Conservation (phyloP, 2,329 filamentous ascomycete species). For the Epichloe typhina region DNA sequence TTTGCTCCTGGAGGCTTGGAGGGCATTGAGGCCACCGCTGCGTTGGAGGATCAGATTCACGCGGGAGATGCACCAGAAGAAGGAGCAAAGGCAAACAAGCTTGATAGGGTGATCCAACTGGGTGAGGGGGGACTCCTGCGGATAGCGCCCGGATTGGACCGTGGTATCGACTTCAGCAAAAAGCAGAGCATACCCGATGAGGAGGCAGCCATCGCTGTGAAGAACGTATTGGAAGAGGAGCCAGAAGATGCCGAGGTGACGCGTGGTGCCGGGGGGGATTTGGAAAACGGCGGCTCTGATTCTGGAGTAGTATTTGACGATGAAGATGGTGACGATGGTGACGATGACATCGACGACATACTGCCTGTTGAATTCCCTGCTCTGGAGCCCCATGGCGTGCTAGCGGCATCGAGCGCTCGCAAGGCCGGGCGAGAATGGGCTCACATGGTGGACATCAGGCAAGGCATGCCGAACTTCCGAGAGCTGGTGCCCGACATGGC, state of each 20-base stretch:
- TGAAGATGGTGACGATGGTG: slow-evolving; percentile 39
- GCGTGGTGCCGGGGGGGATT: slow-evolving; percentile 17
- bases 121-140: slow-evolving; percentile 69
- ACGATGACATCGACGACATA: slow-evolving; percentile 69
- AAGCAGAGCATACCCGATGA: slow-evolving; percentile 42
- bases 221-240: slow-evolving; percentile 44
- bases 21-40: slow-evolving; percentile 71
- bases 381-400: slow-evolving; percentile 66
- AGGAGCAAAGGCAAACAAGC: slow-evolving; percentile 36
- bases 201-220: slow-evolving; percentile 55
- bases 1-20: slow-evolving; percentile 88
- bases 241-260: slow-evolving; percentile 25
- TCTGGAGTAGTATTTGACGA: slow-evolving; percentile 19
- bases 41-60: slow-evolving; percentile 63
- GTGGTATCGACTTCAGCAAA: slow-evolving; percentile 61
- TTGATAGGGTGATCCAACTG: slow-evolving; percentile 82
- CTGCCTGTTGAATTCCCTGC: slow-evolving; percentile 89
- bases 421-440: slow-evolving; percentile 83
- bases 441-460: slow-evolving; percentile 93
- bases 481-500: slow-evolving; percentile 96
- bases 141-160: slow-evolving; percentile 65
- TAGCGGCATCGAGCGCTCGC: slow-evolving; percentile 58
- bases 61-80: slow-evolving; percentile 31
- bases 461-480: slow-evolving; percentile 84
- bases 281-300: slow-evolving; percentile 9